These are phyloP conservation scores for Lactarius sanguifluus DNA, from an alignment of 768 basidiomycete species.

Conservation along the genomic window DNA sequence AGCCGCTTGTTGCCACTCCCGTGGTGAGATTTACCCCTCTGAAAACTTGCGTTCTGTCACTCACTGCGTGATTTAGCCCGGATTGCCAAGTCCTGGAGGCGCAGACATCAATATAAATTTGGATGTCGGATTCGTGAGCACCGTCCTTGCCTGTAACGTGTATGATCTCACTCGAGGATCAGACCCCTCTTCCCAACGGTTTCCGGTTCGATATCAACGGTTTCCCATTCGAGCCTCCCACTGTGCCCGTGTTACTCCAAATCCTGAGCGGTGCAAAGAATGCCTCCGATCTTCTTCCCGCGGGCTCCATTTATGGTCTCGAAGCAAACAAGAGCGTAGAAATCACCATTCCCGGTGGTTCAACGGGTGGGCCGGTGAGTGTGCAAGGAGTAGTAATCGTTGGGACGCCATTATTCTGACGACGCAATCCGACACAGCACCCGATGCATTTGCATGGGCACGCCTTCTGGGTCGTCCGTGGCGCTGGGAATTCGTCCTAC, in stretches of 20 bases:
- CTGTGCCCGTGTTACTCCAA: constrained; percentile 55
- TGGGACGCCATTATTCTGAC: background rate
- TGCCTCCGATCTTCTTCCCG: constrained; percentile 52
- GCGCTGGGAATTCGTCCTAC: constrained; percentile 21
- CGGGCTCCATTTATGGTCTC: constrained; percentile 47
- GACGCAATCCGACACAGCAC: constrained; percentile 6
- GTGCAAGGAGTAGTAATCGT: background rate
- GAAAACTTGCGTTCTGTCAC: background rate
- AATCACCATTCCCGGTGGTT: constrained; percentile 47
- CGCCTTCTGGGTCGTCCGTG: constrained; percentile 16
- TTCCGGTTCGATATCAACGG: constrained; percentile 44
- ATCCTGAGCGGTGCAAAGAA: constrained; percentile 53
- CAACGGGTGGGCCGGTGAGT: constrained; percentile 36
- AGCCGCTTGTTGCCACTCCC: constrained; percentile 26
- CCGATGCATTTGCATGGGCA: constrained; percentile 29
- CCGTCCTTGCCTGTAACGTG: background rate
- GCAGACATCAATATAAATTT: constrained; percentile 32
- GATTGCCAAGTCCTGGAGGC: constrained; percentile 28
- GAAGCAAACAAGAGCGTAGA: constrained; percentile 49
- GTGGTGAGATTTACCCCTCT: constrained; percentile 19
- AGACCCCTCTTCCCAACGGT: constrained; percentile 4
- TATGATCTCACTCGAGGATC: constrained; percentile 8
- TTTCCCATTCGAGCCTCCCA: constrained; percentile 41
- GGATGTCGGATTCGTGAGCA: constrained; percentile 26
- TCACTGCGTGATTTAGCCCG: constrained; percentile 27